These are phyloP conservation scores for Agrocybe praecox DNA, from an alignment of 768 basidiomycete genomes.

Conservation along the genomic window DNA sequence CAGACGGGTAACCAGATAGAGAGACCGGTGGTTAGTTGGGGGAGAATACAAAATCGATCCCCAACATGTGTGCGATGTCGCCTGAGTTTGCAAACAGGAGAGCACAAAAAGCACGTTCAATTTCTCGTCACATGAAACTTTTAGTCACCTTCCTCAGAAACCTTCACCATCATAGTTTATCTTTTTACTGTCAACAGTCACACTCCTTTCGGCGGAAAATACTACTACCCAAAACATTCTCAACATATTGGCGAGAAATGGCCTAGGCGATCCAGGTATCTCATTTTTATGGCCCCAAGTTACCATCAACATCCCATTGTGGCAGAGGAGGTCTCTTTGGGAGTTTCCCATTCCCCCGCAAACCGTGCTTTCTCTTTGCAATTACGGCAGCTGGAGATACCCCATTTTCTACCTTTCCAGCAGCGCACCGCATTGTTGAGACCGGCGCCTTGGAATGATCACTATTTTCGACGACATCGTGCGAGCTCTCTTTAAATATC, in stretches of 20 bases:
- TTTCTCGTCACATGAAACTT: constrained; percentile 2
- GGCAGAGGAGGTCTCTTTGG: constrained; percentile 26
- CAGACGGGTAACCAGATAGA: constrained; percentile 10
- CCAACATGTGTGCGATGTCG: constrained; percentile 33
- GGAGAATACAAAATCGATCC: constrained; percentile 28
- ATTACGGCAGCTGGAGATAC: constrained; percentile 1
- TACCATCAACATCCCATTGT: constrained; percentile 20
- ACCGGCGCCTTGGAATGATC: constrained; percentile 6
- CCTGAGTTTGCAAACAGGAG: constrained; percentile 21
- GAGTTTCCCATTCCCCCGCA: constrained; percentile 24
- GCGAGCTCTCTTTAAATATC: constrained; percentile 13
- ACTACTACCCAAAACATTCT: not conserved
- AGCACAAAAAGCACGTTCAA: constrained; percentile 31
- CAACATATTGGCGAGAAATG: no score
- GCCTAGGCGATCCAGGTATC: no score
- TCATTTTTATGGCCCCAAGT: no score
- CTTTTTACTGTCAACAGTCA: not conserved
- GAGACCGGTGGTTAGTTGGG: constrained; percentile 16
- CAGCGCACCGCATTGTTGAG: constrained; percentile 9
- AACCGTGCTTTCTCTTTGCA: constrained; percentile 19
- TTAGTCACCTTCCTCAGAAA: constrained; percentile 12
- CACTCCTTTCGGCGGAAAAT: not conserved
- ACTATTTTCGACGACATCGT: constrained; percentile 20
- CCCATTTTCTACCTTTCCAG: constrained; percentile 11
- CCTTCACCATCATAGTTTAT: constrained; percentile 1